A percentile compares a stretch with the other conserved stretches of the same genome.
Evolutionary conservation across 2,329 filamentous ascomycete genomes (phyloP).

Genomic region (Clarireedia paspali): DNA sequence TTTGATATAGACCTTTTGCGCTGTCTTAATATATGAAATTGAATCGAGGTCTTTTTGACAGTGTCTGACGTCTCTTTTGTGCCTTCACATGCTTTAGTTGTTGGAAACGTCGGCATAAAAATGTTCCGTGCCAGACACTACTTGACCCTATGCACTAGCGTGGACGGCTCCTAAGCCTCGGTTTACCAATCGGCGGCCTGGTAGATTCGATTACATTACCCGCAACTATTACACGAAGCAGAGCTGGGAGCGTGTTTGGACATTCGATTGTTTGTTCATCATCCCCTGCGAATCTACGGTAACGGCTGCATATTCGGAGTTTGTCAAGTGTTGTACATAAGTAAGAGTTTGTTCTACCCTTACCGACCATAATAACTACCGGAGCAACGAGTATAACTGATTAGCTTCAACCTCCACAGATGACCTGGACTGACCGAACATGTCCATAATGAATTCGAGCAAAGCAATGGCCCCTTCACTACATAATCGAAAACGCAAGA

Average conservation of each 20-base stretch:
- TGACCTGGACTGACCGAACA: neutral
- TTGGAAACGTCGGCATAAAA: neutral
- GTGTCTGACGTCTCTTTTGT: no score
- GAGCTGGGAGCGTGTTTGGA: no score
- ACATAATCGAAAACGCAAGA: conserved; percentile 34
- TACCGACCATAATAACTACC: neutral
- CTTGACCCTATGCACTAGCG: neutral
- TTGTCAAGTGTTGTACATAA: no score
- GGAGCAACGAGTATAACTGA: neutral
- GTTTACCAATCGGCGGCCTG: neutral
- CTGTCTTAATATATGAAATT: no score
- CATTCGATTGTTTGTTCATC: no score
- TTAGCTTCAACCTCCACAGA: neutral
- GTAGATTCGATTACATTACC: neutral
- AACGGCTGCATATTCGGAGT: no score
- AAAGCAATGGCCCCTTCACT: neutral
- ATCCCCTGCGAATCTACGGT: no score
- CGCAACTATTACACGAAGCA: no score
- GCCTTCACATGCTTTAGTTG: neutral
- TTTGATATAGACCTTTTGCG: no score
- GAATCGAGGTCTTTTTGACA: no score
- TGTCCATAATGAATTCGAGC: neutral
- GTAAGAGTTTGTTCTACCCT: no score
- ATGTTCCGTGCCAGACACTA: neutral
- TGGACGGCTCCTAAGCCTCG: neutral